Conservation (phyloP, 2,329 filamentous ascomycete genomes). For the Calonectria crousiana region DNA sequence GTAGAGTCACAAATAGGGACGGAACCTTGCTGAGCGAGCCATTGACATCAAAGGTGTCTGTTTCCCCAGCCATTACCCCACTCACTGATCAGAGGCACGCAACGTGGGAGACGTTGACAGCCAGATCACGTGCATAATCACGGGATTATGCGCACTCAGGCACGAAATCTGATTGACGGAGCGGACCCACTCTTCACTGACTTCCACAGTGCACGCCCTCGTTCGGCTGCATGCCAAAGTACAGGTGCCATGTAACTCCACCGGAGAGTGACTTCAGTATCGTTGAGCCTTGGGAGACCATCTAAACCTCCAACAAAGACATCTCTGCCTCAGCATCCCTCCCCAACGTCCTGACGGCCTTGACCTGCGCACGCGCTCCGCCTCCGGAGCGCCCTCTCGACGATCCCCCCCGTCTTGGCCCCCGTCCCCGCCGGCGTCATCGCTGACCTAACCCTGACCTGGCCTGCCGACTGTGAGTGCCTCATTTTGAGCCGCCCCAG, state of each 20-base stretch:
- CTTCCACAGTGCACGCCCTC: conserved; percentile 32
- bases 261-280: conserved; percentile 50
- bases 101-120: conserved; percentile 36
- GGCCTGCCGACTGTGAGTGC: conserved; percentile 49
- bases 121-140: conserved; percentile 40
- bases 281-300: conserved; percentile 36
- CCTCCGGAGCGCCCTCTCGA: conserved; percentile 32
- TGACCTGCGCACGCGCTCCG: conserved; percentile 26
- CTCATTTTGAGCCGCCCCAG: conserved; percentile 51
- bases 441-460: conserved; percentile 54
- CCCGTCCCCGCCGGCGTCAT: conserved; percentile 51
- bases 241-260: conserved; percentile 49
- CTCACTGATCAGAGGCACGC: conserved; percentile 36
- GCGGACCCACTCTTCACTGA: conserved; percentile 30
- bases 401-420: conserved; percentile 28
- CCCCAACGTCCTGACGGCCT: conserved; percentile 28
- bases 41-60: conserved; percentile 45
- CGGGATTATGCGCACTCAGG: conserved; percentile 33
- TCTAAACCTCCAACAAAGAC: conserved; percentile 39
- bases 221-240: conserved; percentile 48
- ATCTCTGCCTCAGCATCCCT: conserved; percentile 24
- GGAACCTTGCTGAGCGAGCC: conserved; percentile 17
- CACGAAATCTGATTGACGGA: conserved; percentile 35
- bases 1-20: conserved; percentile 4
- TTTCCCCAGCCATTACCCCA: conserved; percentile 30